Conservation (phyloP, 2,329 filamentous ascomycete species). For the Paecilomyces niveus region DNA sequence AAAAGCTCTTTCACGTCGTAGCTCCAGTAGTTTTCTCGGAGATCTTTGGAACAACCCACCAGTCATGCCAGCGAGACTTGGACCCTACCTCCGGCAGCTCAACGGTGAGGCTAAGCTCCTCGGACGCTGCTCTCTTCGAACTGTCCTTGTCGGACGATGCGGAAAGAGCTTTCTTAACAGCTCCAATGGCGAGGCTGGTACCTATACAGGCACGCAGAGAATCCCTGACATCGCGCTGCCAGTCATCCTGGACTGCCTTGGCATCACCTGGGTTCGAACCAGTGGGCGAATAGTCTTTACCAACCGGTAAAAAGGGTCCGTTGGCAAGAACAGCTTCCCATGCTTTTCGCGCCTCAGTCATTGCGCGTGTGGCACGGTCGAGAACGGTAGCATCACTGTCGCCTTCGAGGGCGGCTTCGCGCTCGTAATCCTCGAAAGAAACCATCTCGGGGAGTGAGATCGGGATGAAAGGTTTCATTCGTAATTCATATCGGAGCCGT, state of each 20-base stretch:
- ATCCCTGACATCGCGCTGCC: conserved; percentile 53
- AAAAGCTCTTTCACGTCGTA: background rate
- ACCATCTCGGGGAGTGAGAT: conserved; percentile 64
- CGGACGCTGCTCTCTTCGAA: background rate
- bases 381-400: conserved; percentile 35
- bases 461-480: conserved; percentile 74
- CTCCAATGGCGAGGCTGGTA: conserved; percentile 57
- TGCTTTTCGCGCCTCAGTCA: conserved; percentile 34
- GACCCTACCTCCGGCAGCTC: conserved; percentile 31
- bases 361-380: conserved; percentile 32
- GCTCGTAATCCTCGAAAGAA: conserved; percentile 54
- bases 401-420: conserved; percentile 34
- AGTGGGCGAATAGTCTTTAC: background rate
- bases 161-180: conserved; percentile 51
- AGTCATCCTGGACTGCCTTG: conserved; percentile 52
- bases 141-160: conserved; percentile 6
- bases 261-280: conserved; percentile 20
- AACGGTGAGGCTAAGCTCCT: conserved; percentile 24
- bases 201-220: conserved; percentile 65
- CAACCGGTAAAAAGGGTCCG: conserved; percentile 23
- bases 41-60: conserved; percentile 40
- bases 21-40: conserved; percentile 3
- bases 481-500: conserved; percentile 66
- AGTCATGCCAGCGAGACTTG: conserved; percentile 38
- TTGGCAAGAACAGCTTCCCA: conserved; percentile 36